These are phyloP conservation scores for Microascus cirrosus DNA, from an alignment of 2,329 filamentous ascomycete species.

Conservation along the genomic window DNA sequence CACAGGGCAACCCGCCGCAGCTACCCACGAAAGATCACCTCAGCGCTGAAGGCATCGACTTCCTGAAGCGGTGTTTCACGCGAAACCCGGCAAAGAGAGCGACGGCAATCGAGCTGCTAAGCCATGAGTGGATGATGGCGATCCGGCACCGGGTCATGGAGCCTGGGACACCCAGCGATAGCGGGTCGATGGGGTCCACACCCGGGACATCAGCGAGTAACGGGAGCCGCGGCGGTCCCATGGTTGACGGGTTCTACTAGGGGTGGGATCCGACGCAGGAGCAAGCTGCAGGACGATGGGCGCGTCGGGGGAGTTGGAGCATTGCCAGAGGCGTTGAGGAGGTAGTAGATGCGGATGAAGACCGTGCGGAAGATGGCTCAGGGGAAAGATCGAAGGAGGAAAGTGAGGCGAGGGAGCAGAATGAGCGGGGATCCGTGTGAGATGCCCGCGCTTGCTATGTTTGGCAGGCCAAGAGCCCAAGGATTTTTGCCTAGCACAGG, in stretches of 20 bases:
- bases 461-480: not conserved
- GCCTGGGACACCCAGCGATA: conserved; percentile 51
- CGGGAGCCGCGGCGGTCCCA: not conserved
- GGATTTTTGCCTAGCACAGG: too few species aligned
- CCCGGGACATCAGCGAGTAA: not conserved
- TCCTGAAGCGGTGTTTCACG: conserved; percentile 76
- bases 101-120: conserved; percentile 77
- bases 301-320: not conserved
- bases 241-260: conserved; percentile 4
- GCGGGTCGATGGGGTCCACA: conserved; percentile 21
- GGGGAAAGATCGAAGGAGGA: not conserved
- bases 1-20: conserved; percentile 86
- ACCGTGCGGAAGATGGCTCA: not conserved
- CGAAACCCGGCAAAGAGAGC: conserved; percentile 70
- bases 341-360: not conserved
- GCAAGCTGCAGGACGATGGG: not conserved
- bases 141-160: conserved; percentile 56
- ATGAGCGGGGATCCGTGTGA: not conserved
- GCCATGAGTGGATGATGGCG: conserved; percentile 80
- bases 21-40: conserved; percentile 76
- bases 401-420: not conserved
- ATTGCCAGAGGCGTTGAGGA: not conserved
- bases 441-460: not conserved
- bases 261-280: not conserved
- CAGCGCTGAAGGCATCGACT: conserved; percentile 75